These are phyloP conservation scores for Striga asiatica DNA, from an alignment of 257 asterid genomes.

Conservation along the genomic window DNA sequence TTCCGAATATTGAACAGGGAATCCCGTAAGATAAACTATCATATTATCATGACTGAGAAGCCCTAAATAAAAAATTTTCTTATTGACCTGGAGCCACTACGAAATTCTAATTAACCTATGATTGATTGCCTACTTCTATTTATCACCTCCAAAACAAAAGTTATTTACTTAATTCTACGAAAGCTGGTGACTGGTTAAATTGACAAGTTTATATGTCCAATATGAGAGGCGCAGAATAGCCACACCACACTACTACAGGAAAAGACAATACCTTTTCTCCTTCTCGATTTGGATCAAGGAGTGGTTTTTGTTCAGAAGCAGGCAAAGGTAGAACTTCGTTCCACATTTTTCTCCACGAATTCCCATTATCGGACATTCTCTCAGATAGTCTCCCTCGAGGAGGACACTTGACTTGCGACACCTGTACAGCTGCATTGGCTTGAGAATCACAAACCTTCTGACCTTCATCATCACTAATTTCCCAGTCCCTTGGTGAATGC, in stretches of 20 bases:
- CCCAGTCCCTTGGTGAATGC: conserved; percentile 99
- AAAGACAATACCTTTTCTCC: conserved; percentile 74
- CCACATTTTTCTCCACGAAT: conserved; percentile 90
- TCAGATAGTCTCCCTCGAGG: conserved; percentile 84
- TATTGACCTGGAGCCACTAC: no score
- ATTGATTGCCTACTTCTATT: no score
- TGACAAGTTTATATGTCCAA: not conserved
- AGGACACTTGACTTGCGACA: conserved; percentile 50
- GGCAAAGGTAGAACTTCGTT: conserved; percentile 57
- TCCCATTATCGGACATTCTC: conserved; percentile 85
- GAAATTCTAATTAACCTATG: no score
- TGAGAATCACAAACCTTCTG: conserved; percentile 29
- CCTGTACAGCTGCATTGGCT: conserved; percentile 15
- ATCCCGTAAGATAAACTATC: no score
- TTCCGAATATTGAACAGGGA: no score
- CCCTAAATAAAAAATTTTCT: no score
- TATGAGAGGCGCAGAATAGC: not conserved
- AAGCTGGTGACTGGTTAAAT: no score
- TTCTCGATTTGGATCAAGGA: conserved; percentile 84
- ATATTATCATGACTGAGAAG: no score
- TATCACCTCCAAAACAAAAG: not conserved
- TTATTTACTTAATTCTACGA: no score
- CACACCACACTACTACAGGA: not conserved
- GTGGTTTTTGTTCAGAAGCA: conserved; percentile 76
- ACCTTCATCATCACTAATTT: conserved; percentile 32